phyloP scores from a whole-genome alignment of 495 filamentous ascomycete species.

The Aspergillus sclerotioniger region DNA sequence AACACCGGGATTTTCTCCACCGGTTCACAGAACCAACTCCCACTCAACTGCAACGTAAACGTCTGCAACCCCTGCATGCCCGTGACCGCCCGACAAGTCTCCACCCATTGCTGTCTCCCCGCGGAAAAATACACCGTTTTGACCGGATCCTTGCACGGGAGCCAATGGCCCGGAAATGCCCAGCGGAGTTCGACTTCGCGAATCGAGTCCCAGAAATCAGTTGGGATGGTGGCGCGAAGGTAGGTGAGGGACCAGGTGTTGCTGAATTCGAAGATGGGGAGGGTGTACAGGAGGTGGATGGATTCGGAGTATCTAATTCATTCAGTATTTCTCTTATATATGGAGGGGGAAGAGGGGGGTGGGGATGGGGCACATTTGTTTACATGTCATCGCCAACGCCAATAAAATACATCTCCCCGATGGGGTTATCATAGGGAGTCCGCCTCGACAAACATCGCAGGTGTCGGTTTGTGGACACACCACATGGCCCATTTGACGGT shows the following conservation, averaged over 20 bases:
- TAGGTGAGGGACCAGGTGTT: conserved; percentile 48
- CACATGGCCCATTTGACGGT: conserved; percentile 37
- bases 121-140: conserved; percentile 43
- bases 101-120: conserved; percentile 42
- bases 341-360: background rate
- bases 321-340: background rate
- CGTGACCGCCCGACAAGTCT: conserved; percentile 36
- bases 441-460: conserved; percentile 43
- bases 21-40: conserved; percentile 44
- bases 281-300: conserved; percentile 38
- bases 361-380: conserved; percentile 26
- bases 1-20: conserved; percentile 43
- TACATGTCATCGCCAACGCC: conserved; percentile 28
- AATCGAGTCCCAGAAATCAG: conserved; percentile 33
- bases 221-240: conserved; percentile 38
- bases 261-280: conserved; percentile 45
- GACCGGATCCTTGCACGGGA: conserved; percentile 47
- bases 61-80: conserved; percentile 27
- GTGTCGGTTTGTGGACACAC: conserved; percentile 29
- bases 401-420: conserved; percentile 21
- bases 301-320: conserved; percentile 35
- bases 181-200: conserved; percentile 43
- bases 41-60: conserved; percentile 38
- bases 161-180: conserved; percentile 48
- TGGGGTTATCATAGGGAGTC: conserved; percentile 21